A percentile compares a stretch with the other conserved stretches of the same genome.
These are phyloP conservation scores for Tothia fuscella DNA, from an alignment of 2,329 filamentous ascomycete species.

Conservation along the genomic window DNA sequence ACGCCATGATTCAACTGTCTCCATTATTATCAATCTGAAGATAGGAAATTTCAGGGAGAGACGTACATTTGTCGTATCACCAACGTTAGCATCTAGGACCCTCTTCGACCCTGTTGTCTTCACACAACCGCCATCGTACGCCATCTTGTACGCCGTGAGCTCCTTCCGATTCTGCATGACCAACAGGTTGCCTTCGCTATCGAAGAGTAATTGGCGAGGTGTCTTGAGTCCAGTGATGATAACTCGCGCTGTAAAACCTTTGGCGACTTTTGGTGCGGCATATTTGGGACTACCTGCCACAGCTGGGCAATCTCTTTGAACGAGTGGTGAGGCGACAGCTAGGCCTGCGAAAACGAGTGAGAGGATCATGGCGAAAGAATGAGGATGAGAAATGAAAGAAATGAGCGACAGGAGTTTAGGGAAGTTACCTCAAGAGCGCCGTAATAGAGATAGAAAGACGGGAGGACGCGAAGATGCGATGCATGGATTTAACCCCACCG, in stretches of 20 bases:
- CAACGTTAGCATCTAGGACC: conserved; percentile 15
- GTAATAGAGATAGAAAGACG: too few relatives aligned
- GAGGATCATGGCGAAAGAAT: too few relatives aligned
- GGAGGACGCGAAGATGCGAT: too few relatives aligned
- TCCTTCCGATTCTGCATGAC: conserved; percentile 28
- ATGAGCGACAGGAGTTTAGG: too few relatives aligned
- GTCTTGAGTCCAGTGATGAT: conserved; percentile 26
- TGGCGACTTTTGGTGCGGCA: not conserved
- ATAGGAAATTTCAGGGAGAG: not conserved
- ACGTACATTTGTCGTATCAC: not conserved
- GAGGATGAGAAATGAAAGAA: too few relatives aligned
- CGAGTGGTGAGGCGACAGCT: too few relatives aligned
- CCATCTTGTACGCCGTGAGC: conserved; percentile 27
- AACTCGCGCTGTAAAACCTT: not conserved
- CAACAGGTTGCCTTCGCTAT: conserved; percentile 28
- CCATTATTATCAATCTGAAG: not conserved
- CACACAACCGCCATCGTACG: conserved; percentile 21
- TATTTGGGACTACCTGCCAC: too few relatives aligned
- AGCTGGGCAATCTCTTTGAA: too few relatives aligned
- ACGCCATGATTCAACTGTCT: conserved; percentile 39
- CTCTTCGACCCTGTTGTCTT: conserved; percentile 14
- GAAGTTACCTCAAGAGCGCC: too few relatives aligned
- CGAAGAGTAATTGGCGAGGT: conserved; percentile 30
- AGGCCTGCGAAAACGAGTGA: too few relatives aligned
- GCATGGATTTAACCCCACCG: too few relatives aligned